These are phyloP conservation scores for Fibroporia radiculosa DNA, from an alignment of 768 basidiomycete genomes.

Conservation along the genomic window DNA sequence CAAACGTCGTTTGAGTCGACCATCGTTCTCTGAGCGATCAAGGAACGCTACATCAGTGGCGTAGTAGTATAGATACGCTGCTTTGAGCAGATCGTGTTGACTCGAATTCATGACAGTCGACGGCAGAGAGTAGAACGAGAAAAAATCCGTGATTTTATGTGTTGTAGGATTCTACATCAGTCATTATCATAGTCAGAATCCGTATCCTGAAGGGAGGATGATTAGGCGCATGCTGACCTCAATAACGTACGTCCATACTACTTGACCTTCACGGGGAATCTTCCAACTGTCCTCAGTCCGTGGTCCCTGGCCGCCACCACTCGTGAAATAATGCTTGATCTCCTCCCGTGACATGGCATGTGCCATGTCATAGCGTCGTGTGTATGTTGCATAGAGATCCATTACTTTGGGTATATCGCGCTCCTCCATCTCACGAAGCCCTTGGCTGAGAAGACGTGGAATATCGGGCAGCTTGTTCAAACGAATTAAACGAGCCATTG, in stretches of 20 bases:
- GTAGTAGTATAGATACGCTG: constrained; percentile 95
- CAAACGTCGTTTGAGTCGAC: constrained; percentile 60
- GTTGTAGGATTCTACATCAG: constrained; percentile 64
- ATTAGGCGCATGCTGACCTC: constrained; percentile 47
- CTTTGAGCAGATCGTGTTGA: constrained; percentile 73
- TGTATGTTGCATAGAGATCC: constrained; percentile 66
- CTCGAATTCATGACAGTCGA: constrained; percentile 80
- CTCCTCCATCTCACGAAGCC: constrained; percentile 85
- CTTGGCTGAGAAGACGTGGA: constrained; percentile 37
- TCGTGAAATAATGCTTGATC: constrained; percentile 79
- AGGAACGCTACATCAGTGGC: constrained; percentile 72
- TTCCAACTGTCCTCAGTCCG: constrained; percentile 38
- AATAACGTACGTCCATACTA: constrained; percentile 94
- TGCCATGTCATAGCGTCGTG: constrained; percentile 79
- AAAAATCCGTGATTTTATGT: constrained; percentile 85
- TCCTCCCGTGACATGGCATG: constrained; percentile 74
- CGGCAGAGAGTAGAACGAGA: constrained; percentile 95
- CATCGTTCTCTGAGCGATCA: constrained; percentile 52
- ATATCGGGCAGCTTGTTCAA: constrained; percentile 57
- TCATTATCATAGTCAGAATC: not conserved
- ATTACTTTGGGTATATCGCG: constrained; percentile 65
- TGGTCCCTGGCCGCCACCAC: constrained; percentile 61
- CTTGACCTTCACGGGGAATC: constrained; percentile 60
- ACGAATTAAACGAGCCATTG: constrained; percentile 84
- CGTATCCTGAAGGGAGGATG: not conserved